A percentile compares a stretch with the other conserved stretches of the same genome.
phyloP scores from a whole-genome alignment of 2,329 filamentous ascomycete genomes.

The Lachnellula suecica region DNA sequence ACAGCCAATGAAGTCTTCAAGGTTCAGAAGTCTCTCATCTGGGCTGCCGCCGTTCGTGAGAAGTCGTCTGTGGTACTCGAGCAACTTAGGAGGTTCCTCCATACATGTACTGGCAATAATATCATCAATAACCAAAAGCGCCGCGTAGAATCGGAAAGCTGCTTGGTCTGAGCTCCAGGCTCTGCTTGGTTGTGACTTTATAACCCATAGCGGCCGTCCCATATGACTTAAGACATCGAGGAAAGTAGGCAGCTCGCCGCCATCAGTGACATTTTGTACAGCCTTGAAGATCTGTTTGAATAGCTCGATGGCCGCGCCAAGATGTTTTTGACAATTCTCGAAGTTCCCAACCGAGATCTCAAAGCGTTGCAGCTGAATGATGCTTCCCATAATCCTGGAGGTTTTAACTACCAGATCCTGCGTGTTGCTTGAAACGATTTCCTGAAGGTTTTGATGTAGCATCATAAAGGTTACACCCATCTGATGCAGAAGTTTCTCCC shows the following conservation, averaged over 20 bases:
- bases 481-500: conserved; percentile 34
- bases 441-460: conserved; percentile 38
- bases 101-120: conserved; percentile 49
- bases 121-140: conserved; percentile 48
- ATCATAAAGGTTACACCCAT: conserved; percentile 40
- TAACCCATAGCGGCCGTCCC: conserved; percentile 12
- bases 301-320: conserved; percentile 49
- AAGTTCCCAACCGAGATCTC: conserved; percentile 48
- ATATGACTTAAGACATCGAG: conserved; percentile 15
- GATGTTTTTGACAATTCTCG: conserved; percentile 50
- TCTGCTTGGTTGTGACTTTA: conserved; percentile 10
- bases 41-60: conserved; percentile 29
- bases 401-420: conserved; percentile 24
- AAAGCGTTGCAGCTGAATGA: conserved; percentile 53
- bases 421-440: conserved; percentile 22
- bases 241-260: conserved; percentile 15
- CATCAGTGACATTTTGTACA: conserved; percentile 14
- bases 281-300: conserved; percentile 40
- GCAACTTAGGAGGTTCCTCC: conserved; percentile 39
- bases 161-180: conserved; percentile 45
- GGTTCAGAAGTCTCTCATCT: conserved; percentile 36
- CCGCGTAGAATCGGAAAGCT: conserved; percentile 51
- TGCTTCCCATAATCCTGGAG: conserved; percentile 46
- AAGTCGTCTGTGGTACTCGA: conserved; percentile 41
- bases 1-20: conserved; percentile 52